These are phyloP conservation scores for Primulina huaijiensis DNA, from an alignment of 257 asterid species.

Conservation along the genomic window DNA sequence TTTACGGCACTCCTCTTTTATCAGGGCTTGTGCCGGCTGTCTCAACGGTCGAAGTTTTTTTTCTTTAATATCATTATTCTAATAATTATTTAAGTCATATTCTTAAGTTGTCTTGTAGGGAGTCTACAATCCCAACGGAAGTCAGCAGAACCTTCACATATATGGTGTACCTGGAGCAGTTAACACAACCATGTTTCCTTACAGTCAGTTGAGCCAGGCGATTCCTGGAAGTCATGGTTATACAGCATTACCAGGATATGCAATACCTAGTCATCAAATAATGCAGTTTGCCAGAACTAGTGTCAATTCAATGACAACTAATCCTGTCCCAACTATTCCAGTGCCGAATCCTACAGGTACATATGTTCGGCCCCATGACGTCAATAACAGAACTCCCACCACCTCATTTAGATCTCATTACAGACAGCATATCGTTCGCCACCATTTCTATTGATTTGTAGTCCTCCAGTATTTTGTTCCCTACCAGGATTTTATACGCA, in stretches of 20 bases:
- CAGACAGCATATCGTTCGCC: background rate
- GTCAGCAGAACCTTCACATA: conserved; percentile 82
- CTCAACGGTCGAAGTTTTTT: no score
- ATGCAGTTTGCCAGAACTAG: conserved; percentile 77
- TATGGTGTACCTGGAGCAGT: conserved; percentile 84
- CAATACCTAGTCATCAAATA: conserved; percentile 79
- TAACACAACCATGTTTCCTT: conserved; percentile 71
- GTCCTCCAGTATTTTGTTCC: background rate
- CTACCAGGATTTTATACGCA: background rate
- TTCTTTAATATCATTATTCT: background rate
- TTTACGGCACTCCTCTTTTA: no score
- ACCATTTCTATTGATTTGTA: background rate
- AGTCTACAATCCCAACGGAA: conserved; percentile 77
- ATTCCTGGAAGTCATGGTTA: conserved; percentile 72
- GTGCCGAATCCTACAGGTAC: conserved; percentile 47
- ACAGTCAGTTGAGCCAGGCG: conserved; percentile 69
- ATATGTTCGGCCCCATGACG: background rate
- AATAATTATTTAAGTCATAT: background rate
- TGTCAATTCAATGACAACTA: conserved; percentile 62
- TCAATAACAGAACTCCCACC: background rate
- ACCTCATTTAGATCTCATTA: background rate
- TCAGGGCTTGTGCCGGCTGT: no score
- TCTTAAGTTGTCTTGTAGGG: conserved; percentile 45
- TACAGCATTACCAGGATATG: conserved; percentile 71
- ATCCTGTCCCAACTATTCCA: conserved; percentile 72